These are phyloP conservation scores for Leersia perrieri DNA, from an alignment of 176 grass and related monocot genomes.

Conservation along the genomic window DNA sequence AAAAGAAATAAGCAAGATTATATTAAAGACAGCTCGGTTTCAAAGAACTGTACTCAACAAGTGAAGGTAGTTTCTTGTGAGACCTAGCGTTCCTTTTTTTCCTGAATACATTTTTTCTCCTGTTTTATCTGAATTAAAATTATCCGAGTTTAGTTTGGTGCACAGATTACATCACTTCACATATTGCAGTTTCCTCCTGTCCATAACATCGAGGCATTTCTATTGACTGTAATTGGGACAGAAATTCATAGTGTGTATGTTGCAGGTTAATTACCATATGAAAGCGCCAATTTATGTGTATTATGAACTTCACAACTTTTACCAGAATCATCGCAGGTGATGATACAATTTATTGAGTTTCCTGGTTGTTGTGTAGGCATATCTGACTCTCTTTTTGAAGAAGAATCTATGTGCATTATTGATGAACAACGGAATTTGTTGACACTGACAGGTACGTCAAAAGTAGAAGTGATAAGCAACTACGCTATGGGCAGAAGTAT, in stretches of 20 bases:
- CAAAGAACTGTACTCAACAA: conserved; percentile 70
- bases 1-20: conserved; percentile 72
- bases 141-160: background rate
- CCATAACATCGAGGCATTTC: background rate
- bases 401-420: background rate
- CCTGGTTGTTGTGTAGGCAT: background rate
- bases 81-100: conserved; percentile 12
- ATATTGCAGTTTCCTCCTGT: background rate
- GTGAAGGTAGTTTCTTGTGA: conserved; percentile 60
- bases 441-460: conserved; percentile 67
- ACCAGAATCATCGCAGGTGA: conserved; percentile 96
- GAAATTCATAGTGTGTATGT: conserved; percentile 22
- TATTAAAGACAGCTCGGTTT: conserved; percentile 77
- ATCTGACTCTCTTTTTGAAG: background rate
- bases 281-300: conserved; percentile 89
- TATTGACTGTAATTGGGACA: background rate
- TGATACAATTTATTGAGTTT: conserved; percentile 10
- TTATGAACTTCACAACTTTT: conserved; percentile 94
- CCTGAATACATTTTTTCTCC: background rate
- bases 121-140: background rate
- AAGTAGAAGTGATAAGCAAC: conserved; percentile 85
- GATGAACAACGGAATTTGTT: conserved; percentile 21
- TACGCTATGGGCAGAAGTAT: conserved; percentile 53
- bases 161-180: background rate
- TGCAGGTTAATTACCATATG: conserved; percentile 73